phyloP scores from a whole-genome alignment of 208 protist species.

The Crithidia mellificae region DNA sequence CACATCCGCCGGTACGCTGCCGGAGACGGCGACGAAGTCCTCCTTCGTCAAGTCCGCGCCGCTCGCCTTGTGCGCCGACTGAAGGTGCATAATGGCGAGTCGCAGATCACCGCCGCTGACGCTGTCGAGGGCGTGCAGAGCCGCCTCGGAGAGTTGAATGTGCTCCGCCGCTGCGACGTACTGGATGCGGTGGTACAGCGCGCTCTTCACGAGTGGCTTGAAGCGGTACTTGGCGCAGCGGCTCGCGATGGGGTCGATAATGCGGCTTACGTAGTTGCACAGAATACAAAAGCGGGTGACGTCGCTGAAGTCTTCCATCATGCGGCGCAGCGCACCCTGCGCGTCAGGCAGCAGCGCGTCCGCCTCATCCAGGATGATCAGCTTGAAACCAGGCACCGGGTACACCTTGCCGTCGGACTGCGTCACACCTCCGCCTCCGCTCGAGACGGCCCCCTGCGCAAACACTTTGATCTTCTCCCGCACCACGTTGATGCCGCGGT shows the following conservation, averaged over 20 bases:
- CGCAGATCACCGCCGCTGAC: slow-evolving; percentile 97
- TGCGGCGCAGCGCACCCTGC: slow-evolving; percentile 97
- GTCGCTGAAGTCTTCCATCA: slow-evolving; percentile 98
- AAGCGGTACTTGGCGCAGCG: slow-evolving; percentile 99
- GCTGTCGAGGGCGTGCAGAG: slow-evolving; percentile 73
- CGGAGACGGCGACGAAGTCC: slow-evolving; percentile 87
- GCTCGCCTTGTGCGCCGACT: slow-evolving; percentile 88
- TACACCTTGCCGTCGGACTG: slow-evolving; percentile 88
- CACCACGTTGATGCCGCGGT: slow-evolving; percentile 99
- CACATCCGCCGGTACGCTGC: slow-evolving; percentile 68
- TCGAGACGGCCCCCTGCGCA: slow-evolving; percentile 90
- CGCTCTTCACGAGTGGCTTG: slow-evolving; percentile 88
- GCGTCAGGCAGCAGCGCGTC: slow-evolving; percentile 98
- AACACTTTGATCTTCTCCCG: slow-evolving; percentile 99
- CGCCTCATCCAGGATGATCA: slow-evolving; percentile 99
- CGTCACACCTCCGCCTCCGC: slow-evolving; percentile 45
- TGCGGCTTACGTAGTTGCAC: slow-evolving; percentile 99
- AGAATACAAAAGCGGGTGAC: slow-evolving; percentile 99
- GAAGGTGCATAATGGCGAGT: slow-evolving; percentile 95
- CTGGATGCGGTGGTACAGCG: slow-evolving; percentile 86
- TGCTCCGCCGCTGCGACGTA: slow-evolving; percentile 89
- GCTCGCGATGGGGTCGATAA: slow-evolving; percentile 99
- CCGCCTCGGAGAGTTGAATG: slow-evolving; percentile 68
- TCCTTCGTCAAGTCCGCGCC: slow-evolving; percentile 74
- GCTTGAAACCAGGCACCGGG: slow-evolving; percentile 95